These are phyloP conservation scores for Solanum medicagineum DNA, from an alignment of 257 asterid genomes.

Conservation along the genomic window DNA sequence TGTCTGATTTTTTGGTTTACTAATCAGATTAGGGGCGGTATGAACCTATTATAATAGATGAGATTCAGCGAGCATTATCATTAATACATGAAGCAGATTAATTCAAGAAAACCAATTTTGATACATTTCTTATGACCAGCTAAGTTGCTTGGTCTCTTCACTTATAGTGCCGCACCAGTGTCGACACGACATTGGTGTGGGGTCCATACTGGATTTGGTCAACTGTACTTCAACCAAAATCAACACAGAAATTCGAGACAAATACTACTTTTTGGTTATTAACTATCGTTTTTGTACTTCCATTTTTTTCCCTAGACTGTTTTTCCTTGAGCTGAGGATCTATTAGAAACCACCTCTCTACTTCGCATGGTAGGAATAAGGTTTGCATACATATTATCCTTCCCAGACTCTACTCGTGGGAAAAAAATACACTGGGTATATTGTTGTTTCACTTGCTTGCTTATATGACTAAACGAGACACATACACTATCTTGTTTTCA, in stretches of 20 bases:
- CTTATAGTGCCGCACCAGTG: neutral
- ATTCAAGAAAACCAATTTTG: neutral
- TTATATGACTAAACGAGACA: neutral
- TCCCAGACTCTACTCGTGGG: neutral
- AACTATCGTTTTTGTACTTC: neutral
- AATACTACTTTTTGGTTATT: neutral
- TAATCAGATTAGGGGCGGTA: neutral
- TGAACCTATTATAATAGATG: neutral
- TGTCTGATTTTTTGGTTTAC: neutral
- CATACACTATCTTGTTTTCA: slow-evolving; percentile 8
- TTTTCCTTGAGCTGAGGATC: neutral
- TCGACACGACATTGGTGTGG: neutral
- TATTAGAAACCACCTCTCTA: neutral
- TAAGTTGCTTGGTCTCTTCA: neutral
- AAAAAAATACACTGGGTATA: neutral
- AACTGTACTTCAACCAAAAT: neutral
- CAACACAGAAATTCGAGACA: neutral
- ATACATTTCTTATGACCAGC: neutral
- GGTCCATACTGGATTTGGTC: neutral
- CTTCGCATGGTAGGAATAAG: neutral
- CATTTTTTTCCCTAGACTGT: neutral
- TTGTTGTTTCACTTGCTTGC: neutral
- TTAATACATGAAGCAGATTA: neutral
- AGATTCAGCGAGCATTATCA: neutral
- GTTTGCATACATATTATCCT: neutral